Evolutionary conservation across 495 filamentous ascomycete genomes (phyloP), one percentile per base, ranked within the genome.

Genomic region (Aspergillus steynii): DNA sequence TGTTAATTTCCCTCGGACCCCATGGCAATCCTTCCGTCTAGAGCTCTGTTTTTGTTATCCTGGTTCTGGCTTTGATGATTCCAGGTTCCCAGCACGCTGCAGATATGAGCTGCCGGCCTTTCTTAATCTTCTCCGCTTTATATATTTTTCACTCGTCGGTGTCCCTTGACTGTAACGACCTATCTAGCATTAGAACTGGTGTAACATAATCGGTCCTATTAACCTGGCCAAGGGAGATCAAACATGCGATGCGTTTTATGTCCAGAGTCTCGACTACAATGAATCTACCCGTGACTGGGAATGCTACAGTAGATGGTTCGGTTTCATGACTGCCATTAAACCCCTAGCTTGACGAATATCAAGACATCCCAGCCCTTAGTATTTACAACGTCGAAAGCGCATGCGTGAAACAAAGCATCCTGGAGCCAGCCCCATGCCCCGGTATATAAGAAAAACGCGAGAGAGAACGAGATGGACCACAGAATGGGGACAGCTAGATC

Each of bases 101-200:
- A 15, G 12, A 37, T 8, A 37, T 37, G 34, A 12, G 4, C 37
- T 3, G 12, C 37, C 14, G 3, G 37, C 37, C 9, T 42, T 42
- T 2, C 12, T 42, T 20, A 20, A 42, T 10, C 37, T 14, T 42
- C 37, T 10, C 1, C 9, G 37, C 3, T 14, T 1, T 42, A 14
- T 42, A 4, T 14, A 10, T 32, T 7, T 32, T 7, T 4, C 31
- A 32, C 3, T 32, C 31, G 20, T 20, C 31, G 50, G 46, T 68
- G 68, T 64, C 62, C 53, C 64, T 50, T 57, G 63, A 63, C 26
- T 29, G 50, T 52, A 29, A 26, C 50, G 6, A 26, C 64, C 62
- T 15, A 60, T 59, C 50, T 68, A 61, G 61, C 69, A 58, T 70
- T 75, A 72, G 72, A 74, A 65, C 61, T 70, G 61, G 64, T 77